These are phyloP conservation scores for Pugionium dolabratum DNA, from an alignment of 345 rosid genomes.

Conservation along the genomic window DNA sequence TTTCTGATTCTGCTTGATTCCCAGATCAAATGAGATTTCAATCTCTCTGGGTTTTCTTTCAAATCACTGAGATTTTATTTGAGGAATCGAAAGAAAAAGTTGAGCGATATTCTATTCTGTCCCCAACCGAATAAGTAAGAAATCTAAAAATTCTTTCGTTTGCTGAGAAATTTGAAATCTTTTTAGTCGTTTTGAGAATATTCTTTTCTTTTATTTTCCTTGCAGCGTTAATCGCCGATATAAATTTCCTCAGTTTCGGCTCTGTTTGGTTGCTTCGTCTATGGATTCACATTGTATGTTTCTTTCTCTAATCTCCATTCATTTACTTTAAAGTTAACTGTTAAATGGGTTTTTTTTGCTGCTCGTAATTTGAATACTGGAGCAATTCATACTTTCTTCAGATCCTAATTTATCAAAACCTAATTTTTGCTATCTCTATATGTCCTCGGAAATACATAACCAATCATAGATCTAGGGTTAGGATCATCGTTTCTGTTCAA, in stretches of 20 bases:
- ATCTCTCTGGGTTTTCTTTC: conserved; percentile 11
- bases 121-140: conserved; percentile 22
- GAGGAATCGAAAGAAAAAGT: conserved; percentile 35
- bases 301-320: conserved; percentile 3
- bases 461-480: conserved; percentile 10
- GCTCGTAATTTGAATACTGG: conserved; percentile 16
- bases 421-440: not conserved
- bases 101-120: conserved; percentile 18
- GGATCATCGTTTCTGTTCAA: too few species aligned
- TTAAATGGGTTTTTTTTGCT: not conserved
- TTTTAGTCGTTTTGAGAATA: conserved; percentile 4
- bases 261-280: conserved; percentile 15
- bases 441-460: not conserved
- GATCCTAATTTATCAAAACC: conserved; percentile 12
- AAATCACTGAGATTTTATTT: conserved; percentile 1
- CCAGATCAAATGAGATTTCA: not conserved
- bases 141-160: conserved; percentile 3
- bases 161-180: not conserved
- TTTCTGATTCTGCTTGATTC: conserved; percentile 40
- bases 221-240: conserved; percentile 19
- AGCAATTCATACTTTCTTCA: conserved; percentile 6
- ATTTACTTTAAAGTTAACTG: not conserved
- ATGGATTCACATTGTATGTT: conserved; percentile 39
- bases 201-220: not conserved
- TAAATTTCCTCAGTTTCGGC: not conserved